These are phyloP conservation scores for Suillus subalutaceus DNA, from an alignment of 768 basidiomycete species.

Conservation along the genomic window DNA sequence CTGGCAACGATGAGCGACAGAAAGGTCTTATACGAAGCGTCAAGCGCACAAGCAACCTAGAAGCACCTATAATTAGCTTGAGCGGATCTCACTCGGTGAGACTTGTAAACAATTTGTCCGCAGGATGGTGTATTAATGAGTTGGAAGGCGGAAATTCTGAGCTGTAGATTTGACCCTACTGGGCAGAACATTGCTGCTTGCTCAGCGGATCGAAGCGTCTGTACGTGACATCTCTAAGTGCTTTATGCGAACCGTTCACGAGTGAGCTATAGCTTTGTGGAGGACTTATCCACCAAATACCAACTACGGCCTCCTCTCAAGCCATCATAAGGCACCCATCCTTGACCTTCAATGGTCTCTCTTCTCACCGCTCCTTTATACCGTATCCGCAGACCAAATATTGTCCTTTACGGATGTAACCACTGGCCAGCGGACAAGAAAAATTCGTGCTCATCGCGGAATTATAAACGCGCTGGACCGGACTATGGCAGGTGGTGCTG, in stretches of 20 bases:
- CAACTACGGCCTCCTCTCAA: slow-evolving; percentile 87
- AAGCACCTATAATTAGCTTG: slow-evolving; percentile 92
- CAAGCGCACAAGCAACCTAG: slow-evolving; percentile 89
- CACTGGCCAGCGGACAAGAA: slow-evolving; percentile 78
- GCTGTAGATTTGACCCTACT: slow-evolving; percentile 91
- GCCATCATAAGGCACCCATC: slow-evolving; percentile 87
- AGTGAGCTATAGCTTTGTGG: slow-evolving; percentile 68
- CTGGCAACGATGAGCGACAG: slow-evolving; percentile 68
- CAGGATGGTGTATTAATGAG: background rate
- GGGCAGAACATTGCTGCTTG: slow-evolving; percentile 94
- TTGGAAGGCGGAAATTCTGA: slow-evolving; percentile 78
- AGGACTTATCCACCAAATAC: slow-evolving; percentile 89
- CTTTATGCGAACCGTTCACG: slow-evolving; percentile 8
- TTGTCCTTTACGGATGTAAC: slow-evolving; percentile 77
- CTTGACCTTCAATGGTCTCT: slow-evolving; percentile 93
- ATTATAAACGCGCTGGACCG: slow-evolving; percentile 91
- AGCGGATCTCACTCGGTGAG: slow-evolving; percentile 85
- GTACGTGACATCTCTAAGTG: slow-evolving; percentile 49
- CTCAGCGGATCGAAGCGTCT: slow-evolving; percentile 87
- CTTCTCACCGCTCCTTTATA: slow-evolving; percentile 70
- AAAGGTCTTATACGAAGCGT: slow-evolving; percentile 84
- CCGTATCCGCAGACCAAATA: slow-evolving; percentile 89
- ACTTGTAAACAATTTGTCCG: slow-evolving; percentile 7
- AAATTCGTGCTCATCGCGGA: slow-evolving; percentile 87
- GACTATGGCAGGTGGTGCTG: slow-evolving; percentile 82